phyloP scores from a whole-genome alignment of 345 rosid species.

The Aquilaria yunnanensis region DNA sequence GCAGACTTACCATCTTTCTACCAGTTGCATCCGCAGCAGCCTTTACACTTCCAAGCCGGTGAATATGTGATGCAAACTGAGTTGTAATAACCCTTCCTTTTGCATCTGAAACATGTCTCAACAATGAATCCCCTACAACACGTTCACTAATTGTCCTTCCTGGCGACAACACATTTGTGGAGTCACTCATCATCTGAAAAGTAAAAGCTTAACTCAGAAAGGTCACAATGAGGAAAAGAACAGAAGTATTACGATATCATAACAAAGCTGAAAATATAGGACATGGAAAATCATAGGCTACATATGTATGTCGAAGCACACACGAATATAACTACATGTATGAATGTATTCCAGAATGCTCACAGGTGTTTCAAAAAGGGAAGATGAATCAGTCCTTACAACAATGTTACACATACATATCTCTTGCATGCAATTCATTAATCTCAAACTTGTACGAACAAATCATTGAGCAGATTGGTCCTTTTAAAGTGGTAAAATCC shows the following conservation, averaged over 20 bases:
- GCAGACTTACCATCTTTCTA: constrained; percentile 69
- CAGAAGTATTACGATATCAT: too few relatives aligned
- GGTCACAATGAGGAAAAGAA: too few relatives aligned
- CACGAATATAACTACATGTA: background rate
- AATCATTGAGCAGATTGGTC: too few relatives aligned
- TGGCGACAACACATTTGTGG: constrained; percentile 91
- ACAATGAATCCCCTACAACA: constrained; percentile 75
- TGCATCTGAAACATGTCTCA: constrained; percentile 69
- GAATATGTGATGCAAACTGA: constrained; percentile 96
- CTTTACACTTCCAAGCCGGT: constrained; percentile 95
- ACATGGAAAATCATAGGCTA: too few relatives aligned
- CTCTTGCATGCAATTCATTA: too few relatives aligned
- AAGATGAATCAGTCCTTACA: too few relatives aligned
- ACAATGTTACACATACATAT: too few relatives aligned
- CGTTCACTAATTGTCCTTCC: constrained; percentile 92
- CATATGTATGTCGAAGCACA: too few relatives aligned
- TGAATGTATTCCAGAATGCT: background rate
- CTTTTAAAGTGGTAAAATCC: too few relatives aligned
- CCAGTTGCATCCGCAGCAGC: constrained; percentile 95
- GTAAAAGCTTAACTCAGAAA: background rate
- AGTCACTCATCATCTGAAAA: constrained; percentile 97
- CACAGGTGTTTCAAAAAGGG: too few relatives aligned
- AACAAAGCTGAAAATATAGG: too few relatives aligned
- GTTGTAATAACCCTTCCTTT: constrained; percentile 96
- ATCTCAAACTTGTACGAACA: too few relatives aligned